Evolutionary conservation across 164 flowering plant species (phyloP), one percentile per base, ranked within the genome.

Genomic region (Amborella trichopoda): DNA sequence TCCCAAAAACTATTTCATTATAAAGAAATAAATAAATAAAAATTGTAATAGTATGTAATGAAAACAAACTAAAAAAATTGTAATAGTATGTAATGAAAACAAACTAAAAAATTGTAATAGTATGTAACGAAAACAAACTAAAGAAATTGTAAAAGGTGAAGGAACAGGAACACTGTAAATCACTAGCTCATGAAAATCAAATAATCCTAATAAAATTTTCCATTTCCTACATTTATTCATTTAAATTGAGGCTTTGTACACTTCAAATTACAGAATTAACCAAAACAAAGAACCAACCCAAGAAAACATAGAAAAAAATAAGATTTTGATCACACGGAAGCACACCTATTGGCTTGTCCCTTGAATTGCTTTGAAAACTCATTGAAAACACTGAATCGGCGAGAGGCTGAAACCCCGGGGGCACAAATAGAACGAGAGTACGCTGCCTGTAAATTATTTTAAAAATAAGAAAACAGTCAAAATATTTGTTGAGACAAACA

Each of bases 351-450:
- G 47, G 49, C 72, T 71, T 76, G 87, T 37, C 87, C 95, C 56
- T 78, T 76, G 24, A 89, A 30, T 50, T 80, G 54, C 55, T 84
- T 65, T 14, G 91, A 81, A 54, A 84, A 80, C 49, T 84, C 97
- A 60, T 80, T 78, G 46, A 89, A 77, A 9, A 84, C 82, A 44
- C 97, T 69, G 23, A 66, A 84, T 28, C 65, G 61, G 23, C 93
- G 94, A 64, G 53, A 46, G 40, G 45, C 52, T 38, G 20, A 38
- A 38, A 38, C 41, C 20, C 16, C 20, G 6, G 11, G 41, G 41
- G 11, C 20, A 19, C 41, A 0, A 38, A 38, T n/a, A n/a, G n/a
- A n/a, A n/a, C n/a, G n/a, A n/a, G n/a, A n/a, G n/a, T n/a, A n/a
- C n/a, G n/a, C n/a, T n/a, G n/a, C n/a, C n/a, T n/a, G n/a, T n/a